These are phyloP conservation scores for Trichoderma sp. DNA, from an alignment of 2,329 filamentous ascomycete species.

Conservation along the genomic window DNA sequence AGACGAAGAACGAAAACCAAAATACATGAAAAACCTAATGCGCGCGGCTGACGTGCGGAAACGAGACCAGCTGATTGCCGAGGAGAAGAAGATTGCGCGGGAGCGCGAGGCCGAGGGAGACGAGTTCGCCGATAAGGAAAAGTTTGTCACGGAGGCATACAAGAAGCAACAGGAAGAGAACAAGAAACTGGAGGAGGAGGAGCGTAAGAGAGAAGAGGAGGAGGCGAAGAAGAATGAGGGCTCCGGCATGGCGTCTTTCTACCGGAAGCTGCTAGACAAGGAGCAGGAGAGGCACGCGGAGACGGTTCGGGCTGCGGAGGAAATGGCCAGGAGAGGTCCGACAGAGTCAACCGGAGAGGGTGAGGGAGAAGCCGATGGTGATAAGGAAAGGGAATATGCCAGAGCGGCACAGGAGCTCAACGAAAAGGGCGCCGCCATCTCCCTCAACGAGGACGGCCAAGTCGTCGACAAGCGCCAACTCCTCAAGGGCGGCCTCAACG, in stretches of 20 bases:
- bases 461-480: constrained; percentile 82
- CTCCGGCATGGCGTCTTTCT: constrained; percentile 75
- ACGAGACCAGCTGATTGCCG: constrained; percentile 71
- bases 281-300: constrained; percentile 68
- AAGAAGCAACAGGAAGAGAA: constrained; percentile 78
- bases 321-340: constrained; percentile 43
- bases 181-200: constrained; percentile 65
- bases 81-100: constrained; percentile 74
- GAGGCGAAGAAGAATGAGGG: constrained; percentile 60
- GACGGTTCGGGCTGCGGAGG: constrained; percentile 64
- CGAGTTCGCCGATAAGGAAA: constrained; percentile 77
- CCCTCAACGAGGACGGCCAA: constrained; percentile 77
- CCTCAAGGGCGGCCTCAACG: constrained; percentile 70
- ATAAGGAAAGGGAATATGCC: constrained; percentile 56
- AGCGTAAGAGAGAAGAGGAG: constrained; percentile 61
- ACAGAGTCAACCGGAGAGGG: constrained; percentile 28
- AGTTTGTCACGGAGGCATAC: constrained; percentile 81
- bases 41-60: constrained; percentile 73
- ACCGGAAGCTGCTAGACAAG: constrained; percentile 68
- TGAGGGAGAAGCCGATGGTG: constrained; percentile 38
- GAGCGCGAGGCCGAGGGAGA: constrained; percentile 79
- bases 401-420: constrained; percentile 67
- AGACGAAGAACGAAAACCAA: constrained; percentile 61
- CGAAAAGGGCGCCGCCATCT: constrained; percentile 57
- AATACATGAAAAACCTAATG: constrained; percentile 74